Conservation (phyloP, 768 basidiomycete species). For the Kwoniella dejecticola region DNA sequence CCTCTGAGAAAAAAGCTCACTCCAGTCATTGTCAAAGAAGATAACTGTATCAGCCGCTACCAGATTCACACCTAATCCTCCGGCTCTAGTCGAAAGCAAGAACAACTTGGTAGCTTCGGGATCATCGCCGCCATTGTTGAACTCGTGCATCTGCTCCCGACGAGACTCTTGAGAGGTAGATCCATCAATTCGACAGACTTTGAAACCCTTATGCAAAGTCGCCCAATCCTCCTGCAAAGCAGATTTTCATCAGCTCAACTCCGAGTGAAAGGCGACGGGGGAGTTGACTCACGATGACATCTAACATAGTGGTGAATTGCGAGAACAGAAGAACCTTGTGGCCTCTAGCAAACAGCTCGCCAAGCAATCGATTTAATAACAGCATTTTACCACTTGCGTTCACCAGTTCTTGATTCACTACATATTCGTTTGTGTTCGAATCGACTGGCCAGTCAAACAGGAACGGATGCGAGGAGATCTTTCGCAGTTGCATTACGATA, state of each 20-base stretch:
- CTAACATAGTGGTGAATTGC: slow-evolving; percentile 94
- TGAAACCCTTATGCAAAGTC: slow-evolving; percentile 75
- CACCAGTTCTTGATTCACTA: slow-evolving; percentile 77
- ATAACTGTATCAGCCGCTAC: slow-evolving; percentile 69
- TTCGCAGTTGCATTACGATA: slow-evolving; percentile 93
- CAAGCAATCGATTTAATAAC: slow-evolving; percentile 82
- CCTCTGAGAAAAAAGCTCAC: slow-evolving; percentile 58
- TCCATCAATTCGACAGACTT: slow-evolving; percentile 89
- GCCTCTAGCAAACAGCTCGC: slow-evolving; percentile 72
- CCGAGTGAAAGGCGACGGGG: neutral
- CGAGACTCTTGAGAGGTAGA: slow-evolving; percentile 76
- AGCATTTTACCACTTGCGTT: slow-evolving; percentile 96
- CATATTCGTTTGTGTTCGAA: slow-evolving; percentile 63
- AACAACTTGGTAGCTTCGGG: slow-evolving; percentile 57
- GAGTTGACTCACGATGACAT: slow-evolving; percentile 77
- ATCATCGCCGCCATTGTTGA: slow-evolving; percentile 71
- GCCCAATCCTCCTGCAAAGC: slow-evolving; percentile 75
- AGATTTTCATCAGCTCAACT: slow-evolving; percentile 37
- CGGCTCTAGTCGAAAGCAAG: slow-evolving; percentile 90
- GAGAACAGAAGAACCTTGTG: slow-evolving; percentile 76
- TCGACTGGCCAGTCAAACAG: slow-evolving; percentile 82
- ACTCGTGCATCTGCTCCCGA: slow-evolving; percentile 78
- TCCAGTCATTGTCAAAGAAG: slow-evolving; percentile 89
- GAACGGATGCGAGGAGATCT: slow-evolving; percentile 77
- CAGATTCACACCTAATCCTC: slow-evolving; percentile 91